Base-by-base conservation (phyloP, 2,329 filamentous ascomycete species). In the Diaporthe ilicicola region DNA sequence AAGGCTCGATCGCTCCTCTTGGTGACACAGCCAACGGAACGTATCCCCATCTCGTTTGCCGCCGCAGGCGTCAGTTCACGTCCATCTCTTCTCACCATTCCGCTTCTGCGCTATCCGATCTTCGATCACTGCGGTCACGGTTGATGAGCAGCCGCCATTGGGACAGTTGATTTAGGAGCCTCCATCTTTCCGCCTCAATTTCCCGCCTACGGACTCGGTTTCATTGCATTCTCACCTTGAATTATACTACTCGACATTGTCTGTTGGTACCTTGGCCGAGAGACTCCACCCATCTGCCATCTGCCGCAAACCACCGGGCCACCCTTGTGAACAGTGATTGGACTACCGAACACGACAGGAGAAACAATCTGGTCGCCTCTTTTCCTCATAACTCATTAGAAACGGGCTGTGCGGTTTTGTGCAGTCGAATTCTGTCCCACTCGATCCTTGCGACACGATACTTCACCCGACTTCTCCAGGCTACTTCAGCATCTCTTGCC, bases 1-100 rank as follows among this genome's bases (percentile, higher is more conserved):
- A 64, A 37, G 32, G 39, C 44, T 53, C 62, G 54, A 59, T 56
- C 32, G 59, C 39, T 59, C 32, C 10, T 59, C 32, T 51, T 51
- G 69, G 69, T 67, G 51, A 50, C 51, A 70, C 69, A 59, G 42
- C 51, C 51, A 54, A 67, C 69, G 51, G 64, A 70, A 46, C 51
- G 39, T 34, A 67, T 67, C 32, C 56, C 50, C 50, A 70, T 67
- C 27, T 66, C 42, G 48, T 51, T 59, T 54, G 56, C 66, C 51
- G 55, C 59, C 42, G 32, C 29, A 55, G 55, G 50, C 51, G 27
- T 56, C 66, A 44, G 53, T 51, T 24, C 59, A 69, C 42, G 56
- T 59, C 29, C 46, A 37, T 32, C 69, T 59, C 59, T 48, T 65
- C 59, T 50, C 61, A 51, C 67, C 61, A 37, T 70, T 34, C 42